These are phyloP conservation scores for Inga oerstediana DNA, from an alignment of 306 rosid genomes.

Conservation along the genomic window DNA sequence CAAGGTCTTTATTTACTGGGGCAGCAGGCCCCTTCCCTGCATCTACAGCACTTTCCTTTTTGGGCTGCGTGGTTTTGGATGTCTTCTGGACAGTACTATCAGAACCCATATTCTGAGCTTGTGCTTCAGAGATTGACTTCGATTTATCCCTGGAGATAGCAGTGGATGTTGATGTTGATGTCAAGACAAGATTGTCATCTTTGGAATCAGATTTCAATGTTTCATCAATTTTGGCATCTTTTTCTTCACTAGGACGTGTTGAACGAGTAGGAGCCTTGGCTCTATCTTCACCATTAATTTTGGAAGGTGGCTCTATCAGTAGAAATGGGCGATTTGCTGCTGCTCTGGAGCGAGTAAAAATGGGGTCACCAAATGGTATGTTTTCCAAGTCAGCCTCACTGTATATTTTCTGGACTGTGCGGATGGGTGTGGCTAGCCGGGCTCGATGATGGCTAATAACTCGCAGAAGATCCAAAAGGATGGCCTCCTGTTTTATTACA, in stretches of 20 bases:
- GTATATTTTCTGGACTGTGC: slow-evolving; percentile 89
- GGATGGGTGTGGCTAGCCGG: slow-evolving; percentile 94
- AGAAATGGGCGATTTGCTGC: slow-evolving; percentile 60
- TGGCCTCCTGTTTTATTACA: slow-evolving; percentile 81
- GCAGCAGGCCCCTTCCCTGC: slow-evolving; percentile 46
- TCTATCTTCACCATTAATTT: slow-evolving; percentile 81
- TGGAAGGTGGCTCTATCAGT: slow-evolving; percentile 78
- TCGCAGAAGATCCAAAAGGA: slow-evolving; percentile 91
- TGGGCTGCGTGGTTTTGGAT: slow-evolving; percentile 47
- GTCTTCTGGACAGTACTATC: slow-evolving; percentile 48
- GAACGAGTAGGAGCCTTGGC: slow-evolving; percentile 61
- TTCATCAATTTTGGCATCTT: slow-evolving; percentile 61
- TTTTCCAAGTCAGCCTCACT: slow-evolving; percentile 75
- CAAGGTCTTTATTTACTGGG: slow-evolving; percentile 42
- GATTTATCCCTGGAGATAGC: slow-evolving; percentile 43
- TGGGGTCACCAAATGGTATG: slow-evolving; percentile 74
- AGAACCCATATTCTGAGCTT: slow-evolving; percentile 34
- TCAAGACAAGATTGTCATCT: slow-evolving; percentile 45
- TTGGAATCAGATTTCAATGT: slow-evolving; percentile 47
- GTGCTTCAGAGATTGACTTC: slow-evolving; percentile 48
- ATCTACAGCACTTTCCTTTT: slow-evolving; percentile 50
- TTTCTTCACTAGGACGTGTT: slow-evolving; percentile 58
- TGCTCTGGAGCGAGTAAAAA: slow-evolving; percentile 59
- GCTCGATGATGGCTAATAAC: slow-evolving; percentile 94
- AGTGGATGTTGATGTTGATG: slow-evolving; percentile 41